phyloP scores from a whole-genome alignment of 2,329 filamentous ascomycete species.

The Ascochyta fabae region DNA sequence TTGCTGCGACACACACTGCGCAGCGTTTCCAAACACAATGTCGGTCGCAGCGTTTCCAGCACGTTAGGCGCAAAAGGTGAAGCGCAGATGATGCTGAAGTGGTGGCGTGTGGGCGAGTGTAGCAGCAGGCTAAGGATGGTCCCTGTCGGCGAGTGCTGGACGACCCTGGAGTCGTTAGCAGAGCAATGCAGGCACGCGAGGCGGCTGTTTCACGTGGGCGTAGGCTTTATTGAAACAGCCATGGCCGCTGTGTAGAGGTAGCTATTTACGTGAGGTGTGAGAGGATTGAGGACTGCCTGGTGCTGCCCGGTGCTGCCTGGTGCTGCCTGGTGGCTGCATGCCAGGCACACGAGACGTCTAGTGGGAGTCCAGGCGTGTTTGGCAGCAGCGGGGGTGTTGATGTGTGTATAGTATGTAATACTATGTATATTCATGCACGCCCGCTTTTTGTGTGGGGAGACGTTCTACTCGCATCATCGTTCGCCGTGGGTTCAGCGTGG shows the following conservation, averaged over 20 bases:
- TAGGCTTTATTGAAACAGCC: constrained; percentile 18
- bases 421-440: constrained; percentile 1
- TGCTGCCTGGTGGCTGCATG: constrained; percentile 16
- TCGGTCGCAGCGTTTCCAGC: neutral
- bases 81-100: constrained; percentile 16
- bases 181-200: constrained; percentile 14
- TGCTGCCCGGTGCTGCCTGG: constrained; percentile 1
- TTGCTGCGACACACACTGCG: too few relatives aligned
- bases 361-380: neutral
- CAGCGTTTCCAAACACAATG: too few relatives aligned
- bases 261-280: constrained; percentile 11
- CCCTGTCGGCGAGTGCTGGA: constrained; percentile 10
- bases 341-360: constrained; percentile 10
- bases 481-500: constrained; percentile 3
- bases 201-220: constrained; percentile 21
- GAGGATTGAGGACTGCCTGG: neutral
- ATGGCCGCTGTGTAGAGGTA: constrained; percentile 5
- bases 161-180: constrained; percentile 11
- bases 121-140: constrained; percentile 14
- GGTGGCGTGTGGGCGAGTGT: constrained; percentile 10
- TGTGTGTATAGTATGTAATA: too few relatives aligned
- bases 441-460: constrained; percentile 8
- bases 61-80: constrained; percentile 8
- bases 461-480: too few relatives aligned
- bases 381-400: neutral